Evolutionary conservation across 2,329 filamentous ascomycete species (phyloP).

Genomic region (Nemania bipapillata): DNA sequence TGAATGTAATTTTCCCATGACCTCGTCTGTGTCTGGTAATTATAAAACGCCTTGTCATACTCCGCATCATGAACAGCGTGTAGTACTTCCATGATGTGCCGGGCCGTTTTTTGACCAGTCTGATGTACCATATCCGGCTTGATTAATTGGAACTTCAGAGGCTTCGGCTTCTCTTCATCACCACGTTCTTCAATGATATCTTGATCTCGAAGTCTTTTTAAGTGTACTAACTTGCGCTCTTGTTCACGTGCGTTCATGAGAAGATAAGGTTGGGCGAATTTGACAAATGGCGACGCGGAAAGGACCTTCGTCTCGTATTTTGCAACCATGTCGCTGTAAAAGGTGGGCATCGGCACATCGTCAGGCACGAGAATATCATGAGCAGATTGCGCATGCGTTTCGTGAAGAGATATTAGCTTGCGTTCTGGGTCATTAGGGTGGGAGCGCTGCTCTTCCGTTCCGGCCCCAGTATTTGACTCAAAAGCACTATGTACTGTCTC

Average conservation of each 20-base stretch:
- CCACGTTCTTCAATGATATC: constrained; percentile 67
- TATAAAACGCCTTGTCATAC: constrained; percentile 93
- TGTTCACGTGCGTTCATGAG: constrained; percentile 92
- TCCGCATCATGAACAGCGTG: constrained; percentile 96
- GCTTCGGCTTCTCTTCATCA: constrained; percentile 70
- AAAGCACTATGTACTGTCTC: constrained; percentile 35
- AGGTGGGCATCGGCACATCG: constrained; percentile 85
- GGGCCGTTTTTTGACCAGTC: constrained; percentile 80
- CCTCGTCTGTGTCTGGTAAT: constrained; percentile 91
- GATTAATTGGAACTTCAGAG: constrained; percentile 86
- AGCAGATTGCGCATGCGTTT: constrained; percentile 57
- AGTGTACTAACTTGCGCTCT: constrained; percentile 82
- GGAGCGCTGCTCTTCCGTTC: constrained; percentile 36
- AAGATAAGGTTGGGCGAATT: constrained; percentile 92
- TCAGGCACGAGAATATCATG: constrained; percentile 73
- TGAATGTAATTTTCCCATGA: constrained; percentile 97
- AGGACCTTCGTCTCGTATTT: constrained; percentile 93
- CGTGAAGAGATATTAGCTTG: constrained; percentile 56
- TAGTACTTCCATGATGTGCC: constrained; percentile 90
- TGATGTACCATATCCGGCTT: constrained; percentile 95
- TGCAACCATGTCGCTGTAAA: constrained; percentile 93
- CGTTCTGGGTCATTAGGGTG: constrained; percentile 29
- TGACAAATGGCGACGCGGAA: constrained; percentile 95
- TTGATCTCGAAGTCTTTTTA: constrained; percentile 85
- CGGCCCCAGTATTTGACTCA: constrained; percentile 5